Evolutionary conservation across 495 filamentous ascomycete genomes (phyloP).

Genomic region (Podospora pseudocomata): DNA sequence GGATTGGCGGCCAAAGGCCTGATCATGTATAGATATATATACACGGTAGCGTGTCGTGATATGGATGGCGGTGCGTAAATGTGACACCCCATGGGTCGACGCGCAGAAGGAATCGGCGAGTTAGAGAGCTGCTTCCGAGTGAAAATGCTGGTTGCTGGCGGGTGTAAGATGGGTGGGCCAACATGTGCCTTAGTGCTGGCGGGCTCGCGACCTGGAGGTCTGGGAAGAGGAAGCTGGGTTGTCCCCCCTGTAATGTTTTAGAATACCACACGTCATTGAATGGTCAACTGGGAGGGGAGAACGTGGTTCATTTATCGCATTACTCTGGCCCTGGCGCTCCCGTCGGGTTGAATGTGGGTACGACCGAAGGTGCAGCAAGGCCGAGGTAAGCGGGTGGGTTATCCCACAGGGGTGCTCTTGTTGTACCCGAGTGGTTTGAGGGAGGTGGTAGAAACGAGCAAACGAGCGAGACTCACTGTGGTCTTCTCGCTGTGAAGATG

Average conservation of each 20-base stretch:
- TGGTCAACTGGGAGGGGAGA: slow-evolving; percentile 5
- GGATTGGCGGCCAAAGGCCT: not conserved
- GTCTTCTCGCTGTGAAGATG: slow-evolving; percentile 31
- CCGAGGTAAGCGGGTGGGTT: not conserved
- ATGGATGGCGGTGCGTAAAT: not conserved
- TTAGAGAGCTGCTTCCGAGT: not conserved
- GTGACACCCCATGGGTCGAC: not conserved
- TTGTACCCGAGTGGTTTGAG: not conserved
- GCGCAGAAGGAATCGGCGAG: not conserved
- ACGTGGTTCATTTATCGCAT: slow-evolving; percentile 12
- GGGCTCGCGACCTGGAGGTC: not conserved
- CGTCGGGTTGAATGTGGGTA: slow-evolving; percentile 1
- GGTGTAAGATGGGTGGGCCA: not conserved
- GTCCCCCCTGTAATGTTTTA: slow-evolving; percentile 1
- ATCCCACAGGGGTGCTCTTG: not conserved
- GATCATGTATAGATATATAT: not conserved
- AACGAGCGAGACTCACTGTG: slow-evolving; percentile 17
- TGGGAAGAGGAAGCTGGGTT: not conserved
- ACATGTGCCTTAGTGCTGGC: not conserved
- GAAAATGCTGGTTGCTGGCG: not conserved
- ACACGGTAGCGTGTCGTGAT: not conserved
- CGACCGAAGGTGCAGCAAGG: slow-evolving; percentile 2
- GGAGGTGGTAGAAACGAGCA: not conserved
- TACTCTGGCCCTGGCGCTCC: slow-evolving; percentile 1
- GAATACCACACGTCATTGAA: slow-evolving; percentile 11